phyloP scores from a whole-genome alignment of 768 basidiomycete species.

The Boletellus sp. region DNA sequence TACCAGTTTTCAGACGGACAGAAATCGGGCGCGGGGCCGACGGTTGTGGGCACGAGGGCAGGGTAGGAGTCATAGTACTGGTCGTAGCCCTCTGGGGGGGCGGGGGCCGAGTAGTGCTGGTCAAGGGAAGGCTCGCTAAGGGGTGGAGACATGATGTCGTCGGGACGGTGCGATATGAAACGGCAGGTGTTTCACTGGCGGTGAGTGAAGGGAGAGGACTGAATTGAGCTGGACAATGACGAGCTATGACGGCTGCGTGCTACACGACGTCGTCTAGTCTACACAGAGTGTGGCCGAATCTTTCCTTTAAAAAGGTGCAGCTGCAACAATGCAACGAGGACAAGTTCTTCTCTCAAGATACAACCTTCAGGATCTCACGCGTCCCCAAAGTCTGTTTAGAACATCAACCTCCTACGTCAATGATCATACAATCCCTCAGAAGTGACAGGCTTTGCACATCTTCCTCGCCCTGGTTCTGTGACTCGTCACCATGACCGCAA shows the following conservation, averaged over 20 bases:
- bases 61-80: conserved; percentile 22
- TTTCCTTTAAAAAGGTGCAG: conserved; percentile 22
- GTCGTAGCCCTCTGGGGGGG: conserved; percentile 15
- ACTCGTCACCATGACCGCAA: conserved; percentile 22
- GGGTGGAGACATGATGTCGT: conserved; percentile 27
- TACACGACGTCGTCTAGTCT: conserved; percentile 22
- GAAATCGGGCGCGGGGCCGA: conserved; percentile 18
- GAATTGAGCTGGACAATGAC: background rate
- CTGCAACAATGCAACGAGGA: conserved; percentile 24
- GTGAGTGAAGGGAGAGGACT: conserved; percentile 5
- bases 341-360: conserved; percentile 20
- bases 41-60: conserved; percentile 12
- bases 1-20: conserved; percentile 27
- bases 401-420: conserved; percentile 18
- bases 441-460: no score
- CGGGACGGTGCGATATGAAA: conserved; percentile 23
- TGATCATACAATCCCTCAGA: conserved; percentile 7
- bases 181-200: conserved; percentile 3
- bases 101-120: conserved; percentile 15
- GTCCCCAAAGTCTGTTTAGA: conserved; percentile 13
- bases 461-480: conserved; percentile 16
- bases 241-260: conserved; percentile 2
- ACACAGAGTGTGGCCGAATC: background rate
- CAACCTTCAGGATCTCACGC: conserved; percentile 21
- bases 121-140: conserved; percentile 20